Evolutionary conservation across 768 basidiomycete species (phyloP).

Genomic region (Cubamyces sp.): DNA sequence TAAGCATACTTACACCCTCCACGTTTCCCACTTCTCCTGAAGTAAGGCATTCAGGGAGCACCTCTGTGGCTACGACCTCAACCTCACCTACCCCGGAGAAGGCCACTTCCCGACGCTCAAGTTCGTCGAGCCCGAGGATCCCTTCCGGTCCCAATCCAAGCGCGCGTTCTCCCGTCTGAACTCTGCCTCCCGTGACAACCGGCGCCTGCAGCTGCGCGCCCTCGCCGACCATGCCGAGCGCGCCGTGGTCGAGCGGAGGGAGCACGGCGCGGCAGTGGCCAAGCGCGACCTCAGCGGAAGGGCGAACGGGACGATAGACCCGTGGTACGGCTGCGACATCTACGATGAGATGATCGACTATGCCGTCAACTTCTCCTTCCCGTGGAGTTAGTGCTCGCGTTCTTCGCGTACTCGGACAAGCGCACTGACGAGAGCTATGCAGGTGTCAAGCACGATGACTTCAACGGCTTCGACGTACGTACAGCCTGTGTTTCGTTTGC

Average conservation of each 20-base stretch:
- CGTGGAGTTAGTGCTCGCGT: conserved; percentile 46
- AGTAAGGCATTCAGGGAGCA: conserved; percentile 44
- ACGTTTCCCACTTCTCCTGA: background rate
- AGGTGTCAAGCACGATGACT: conserved; percentile 1
- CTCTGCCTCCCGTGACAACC: background rate
- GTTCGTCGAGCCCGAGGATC: background rate
- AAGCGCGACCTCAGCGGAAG: conserved; percentile 54
- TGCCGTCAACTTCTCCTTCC: conserved; percentile 71
- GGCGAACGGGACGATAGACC: conserved; percentile 52
- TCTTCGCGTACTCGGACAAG: background rate
- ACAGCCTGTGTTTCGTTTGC: conserved; percentile 11
- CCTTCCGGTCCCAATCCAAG: background rate
- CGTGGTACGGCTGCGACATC: conserved; percentile 54
- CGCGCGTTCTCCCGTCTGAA: background rate
- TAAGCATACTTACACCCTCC: conserved; percentile 38
- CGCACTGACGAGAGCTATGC: background rate
- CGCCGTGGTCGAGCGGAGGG: background rate
- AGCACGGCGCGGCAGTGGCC: conserved; percentile 38
- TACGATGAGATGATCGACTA: conserved; percentile 72
- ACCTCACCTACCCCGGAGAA: conserved; percentile 69
- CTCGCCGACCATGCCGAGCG: conserved; percentile 1
- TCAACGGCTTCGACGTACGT: conserved; percentile 23
- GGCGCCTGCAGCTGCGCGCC: background rate
- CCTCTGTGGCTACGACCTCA: conserved; percentile 67
- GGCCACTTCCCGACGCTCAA: conserved; percentile 47